A percentile compares a stretch with the other conserved stretches of the same genome.
Conservation (phyloP, 2,329 filamentous ascomycete species). For the Pestalotiopsis sp. region DNA sequence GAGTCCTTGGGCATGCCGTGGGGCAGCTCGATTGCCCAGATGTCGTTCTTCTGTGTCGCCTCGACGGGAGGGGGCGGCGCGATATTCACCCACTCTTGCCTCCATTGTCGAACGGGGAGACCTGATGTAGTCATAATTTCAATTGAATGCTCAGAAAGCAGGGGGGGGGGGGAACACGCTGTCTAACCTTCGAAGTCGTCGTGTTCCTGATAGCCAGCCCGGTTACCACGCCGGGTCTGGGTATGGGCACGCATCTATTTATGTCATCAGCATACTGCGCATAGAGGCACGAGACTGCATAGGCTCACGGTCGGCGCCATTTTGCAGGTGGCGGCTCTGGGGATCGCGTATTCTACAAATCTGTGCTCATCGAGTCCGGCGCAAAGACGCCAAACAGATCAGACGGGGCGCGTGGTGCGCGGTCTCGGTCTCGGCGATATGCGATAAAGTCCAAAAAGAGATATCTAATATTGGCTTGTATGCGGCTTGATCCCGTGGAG, state of each 20-base stretch:
- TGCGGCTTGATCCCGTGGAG: neutral
- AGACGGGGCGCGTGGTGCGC: neutral
- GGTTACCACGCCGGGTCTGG: slow-evolving; percentile 57
- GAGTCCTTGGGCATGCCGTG: slow-evolving; percentile 84
- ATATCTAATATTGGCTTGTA: neutral
- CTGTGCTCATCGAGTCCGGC: neutral
- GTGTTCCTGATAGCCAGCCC: slow-evolving; percentile 57
- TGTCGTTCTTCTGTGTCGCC: slow-evolving; percentile 61
- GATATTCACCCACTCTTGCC: slow-evolving; percentile 68
- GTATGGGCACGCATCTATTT: slow-evolving; percentile 29
- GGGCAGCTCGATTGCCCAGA: slow-evolving; percentile 75
- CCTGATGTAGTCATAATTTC: slow-evolving; percentile 48
- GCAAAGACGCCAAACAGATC: neutral
- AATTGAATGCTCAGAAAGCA: neutral
- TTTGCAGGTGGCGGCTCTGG: neutral
- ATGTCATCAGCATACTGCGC: neutral
- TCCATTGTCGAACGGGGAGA: slow-evolving; percentile 89
- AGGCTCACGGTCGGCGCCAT: slow-evolving; percentile 10
- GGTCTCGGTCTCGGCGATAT: neutral
- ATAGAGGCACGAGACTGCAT: neutral
- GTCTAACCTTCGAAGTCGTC: slow-evolving; percentile 59
- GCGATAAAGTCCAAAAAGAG: neutral
- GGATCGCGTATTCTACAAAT: neutral
- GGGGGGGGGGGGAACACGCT: neutral
- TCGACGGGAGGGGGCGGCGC: slow-evolving; percentile 67